A percentile compares a stretch with the other conserved stretches of the same genome.
phyloP scores from a whole-genome alignment of 495 filamentous ascomycete species.

The Chaetomidium leptoderma region DNA sequence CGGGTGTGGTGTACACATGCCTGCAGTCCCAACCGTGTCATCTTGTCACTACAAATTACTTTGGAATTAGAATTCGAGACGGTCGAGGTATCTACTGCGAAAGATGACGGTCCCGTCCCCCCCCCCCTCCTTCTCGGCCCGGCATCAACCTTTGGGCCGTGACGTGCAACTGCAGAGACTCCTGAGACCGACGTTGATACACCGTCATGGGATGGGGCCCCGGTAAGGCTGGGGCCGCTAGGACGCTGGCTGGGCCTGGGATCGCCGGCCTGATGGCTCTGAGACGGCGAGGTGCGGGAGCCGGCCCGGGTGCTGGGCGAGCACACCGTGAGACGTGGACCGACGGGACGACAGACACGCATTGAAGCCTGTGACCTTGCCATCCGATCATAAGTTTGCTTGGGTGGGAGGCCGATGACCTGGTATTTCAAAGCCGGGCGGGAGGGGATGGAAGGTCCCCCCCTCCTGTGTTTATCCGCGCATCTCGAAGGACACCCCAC shows the following conservation, averaged over 20 bases:
- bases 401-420: not conserved
- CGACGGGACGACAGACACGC: not conserved
- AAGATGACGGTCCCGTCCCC: not conserved
- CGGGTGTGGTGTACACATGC: slow-evolving; percentile 4
- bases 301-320: slow-evolving; percentile 6
- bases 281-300: slow-evolving; percentile 7
- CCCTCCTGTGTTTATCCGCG: not conserved
- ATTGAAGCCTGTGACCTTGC: not conserved
- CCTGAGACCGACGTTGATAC: not conserved
- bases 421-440: not conserved
- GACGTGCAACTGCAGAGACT: slow-evolving; percentile 4
- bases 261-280: slow-evolving; percentile 10
- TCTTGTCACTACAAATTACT: not conserved
- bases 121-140: too few relatives aligned
- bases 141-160: not conserved
- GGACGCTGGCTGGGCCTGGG: not conserved
- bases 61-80: slow-evolving; percentile 9
- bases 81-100: not conserved
- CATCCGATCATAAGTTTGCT: slow-evolving; percentile 6
- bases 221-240: slow-evolving; percentile 12
- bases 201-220: slow-evolving; percentile 8
- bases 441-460: not conserved
- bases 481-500: not conserved
- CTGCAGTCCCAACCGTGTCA: slow-evolving; percentile 5
- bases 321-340: slow-evolving; percentile 13